These are phyloP conservation scores for Lentinula aciculospora DNA, from an alignment of 768 basidiomycete genomes.

Conservation along the genomic window DNA sequence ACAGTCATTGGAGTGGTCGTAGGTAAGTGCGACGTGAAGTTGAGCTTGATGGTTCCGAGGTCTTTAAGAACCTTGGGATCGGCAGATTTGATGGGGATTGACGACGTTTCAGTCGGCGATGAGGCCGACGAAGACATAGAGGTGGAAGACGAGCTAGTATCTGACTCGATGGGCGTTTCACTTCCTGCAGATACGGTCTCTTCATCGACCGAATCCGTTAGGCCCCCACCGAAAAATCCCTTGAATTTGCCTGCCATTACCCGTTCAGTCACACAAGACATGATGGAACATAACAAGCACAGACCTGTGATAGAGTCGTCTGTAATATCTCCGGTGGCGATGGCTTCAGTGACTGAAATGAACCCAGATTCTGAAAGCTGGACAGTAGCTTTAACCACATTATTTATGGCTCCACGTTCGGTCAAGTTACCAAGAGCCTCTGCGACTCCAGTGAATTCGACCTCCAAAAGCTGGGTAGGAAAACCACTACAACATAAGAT, in stretches of 20 bases:
- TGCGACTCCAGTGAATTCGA: conserved; percentile 63
- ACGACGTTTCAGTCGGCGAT: conserved; percentile 31
- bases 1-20: conserved; percentile 72
- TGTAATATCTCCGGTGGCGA: conserved; percentile 77
- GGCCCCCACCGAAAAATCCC: conserved; percentile 67
- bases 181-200: conserved; percentile 31
- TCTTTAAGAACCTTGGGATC: conserved; percentile 32
- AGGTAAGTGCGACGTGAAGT: conserved; percentile 56
- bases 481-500: conserved; percentile 42
- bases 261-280: conserved; percentile 7
- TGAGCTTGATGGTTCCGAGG: conserved; percentile 59
- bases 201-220: conserved; percentile 23
- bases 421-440: conserved; percentile 83
- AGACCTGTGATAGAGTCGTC: conserved; percentile 72
- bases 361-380: conserved; percentile 85
- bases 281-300: conserved; percentile 11
- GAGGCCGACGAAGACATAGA: conserved; percentile 23
- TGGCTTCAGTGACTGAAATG: conserved; percentile 70
- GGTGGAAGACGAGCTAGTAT: conserved; percentile 25
- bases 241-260: conserved; percentile 68
- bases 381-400: conserved; percentile 82
- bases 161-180: conserved; percentile 30
- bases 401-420: conserved; percentile 72
- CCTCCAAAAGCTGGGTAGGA: conserved; percentile 70
- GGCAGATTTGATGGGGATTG: conserved; percentile 27